Evolutionary conservation across 352 stramenopile species (phyloP).

Genomic region (Globisporangium iwayamae): DNA sequence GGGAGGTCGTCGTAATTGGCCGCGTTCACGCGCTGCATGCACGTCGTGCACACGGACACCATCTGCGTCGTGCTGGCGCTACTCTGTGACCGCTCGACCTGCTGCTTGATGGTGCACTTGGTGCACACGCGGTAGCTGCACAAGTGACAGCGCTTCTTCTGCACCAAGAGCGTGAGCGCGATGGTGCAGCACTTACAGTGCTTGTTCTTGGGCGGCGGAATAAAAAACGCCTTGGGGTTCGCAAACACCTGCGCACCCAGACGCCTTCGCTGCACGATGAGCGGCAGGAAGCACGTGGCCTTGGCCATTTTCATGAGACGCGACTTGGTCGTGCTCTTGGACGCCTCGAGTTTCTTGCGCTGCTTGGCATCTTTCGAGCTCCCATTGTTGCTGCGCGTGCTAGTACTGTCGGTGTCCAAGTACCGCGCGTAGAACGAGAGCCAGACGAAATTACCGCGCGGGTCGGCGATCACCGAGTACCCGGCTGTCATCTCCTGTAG

Average conservation of each 20-base stretch:
- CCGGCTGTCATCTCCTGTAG: conserved; percentile 20
- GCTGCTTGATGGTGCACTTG: conserved; percentile 33
- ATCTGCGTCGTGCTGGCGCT: conserved; percentile 21
- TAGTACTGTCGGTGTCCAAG: background rate
- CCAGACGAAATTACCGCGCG: conserved; percentile 16
- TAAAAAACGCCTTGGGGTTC: conserved; percentile 10
- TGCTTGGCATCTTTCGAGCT: background rate
- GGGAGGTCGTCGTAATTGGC: conserved; percentile 49
- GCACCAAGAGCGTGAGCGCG: conserved; percentile 24
- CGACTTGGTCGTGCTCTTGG: conserved; percentile 19
- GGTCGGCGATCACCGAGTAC: conserved; percentile 21
- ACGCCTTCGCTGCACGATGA: conserved; percentile 38
- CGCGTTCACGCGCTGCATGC: conserved; percentile 49
- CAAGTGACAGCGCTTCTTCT: conserved; percentile 41
- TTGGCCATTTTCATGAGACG: conserved; percentile 26
- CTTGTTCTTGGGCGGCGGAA: conserved; percentile 24
- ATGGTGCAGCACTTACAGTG: conserved; percentile 40
- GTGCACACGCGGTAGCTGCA: conserved; percentile 51
- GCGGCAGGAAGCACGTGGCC: conserved; percentile 23
- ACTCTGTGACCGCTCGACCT: conserved; percentile 24
- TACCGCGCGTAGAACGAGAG: conserved; percentile 35
- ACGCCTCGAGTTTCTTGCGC: conserved; percentile 16
- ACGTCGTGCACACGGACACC: conserved; percentile 48
- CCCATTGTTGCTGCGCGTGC: too few relatives aligned
- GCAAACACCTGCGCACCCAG: conserved; percentile 41